These are phyloP conservation scores for Saccharomycopsis crataegensis DNA, from an alignment of 1,139 yeast species.

Conservation along the genomic window DNA sequence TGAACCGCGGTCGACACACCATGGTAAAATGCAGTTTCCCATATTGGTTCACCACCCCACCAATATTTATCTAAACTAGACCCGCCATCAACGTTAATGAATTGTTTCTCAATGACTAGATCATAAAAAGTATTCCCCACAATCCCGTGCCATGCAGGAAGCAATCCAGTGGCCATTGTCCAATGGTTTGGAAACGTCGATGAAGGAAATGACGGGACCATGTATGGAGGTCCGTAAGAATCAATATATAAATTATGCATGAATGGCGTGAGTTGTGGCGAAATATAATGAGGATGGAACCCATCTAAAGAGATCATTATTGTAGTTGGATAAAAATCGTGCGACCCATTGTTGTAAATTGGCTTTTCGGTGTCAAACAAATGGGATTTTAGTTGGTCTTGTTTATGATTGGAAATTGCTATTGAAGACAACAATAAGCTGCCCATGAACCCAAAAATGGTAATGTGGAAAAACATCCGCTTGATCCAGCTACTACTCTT, in stretches of 20 bases:
- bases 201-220: conserved; percentile 83
- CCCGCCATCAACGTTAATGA: conserved; percentile 55
- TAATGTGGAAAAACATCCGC: not conserved
- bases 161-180: conserved; percentile 80
- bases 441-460: conserved; percentile 1
- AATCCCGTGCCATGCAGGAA: conserved; percentile 81
- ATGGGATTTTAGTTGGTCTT: conserved; percentile 19
- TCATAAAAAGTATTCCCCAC: conserved; percentile 81
- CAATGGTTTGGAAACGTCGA: conserved; percentile 91
- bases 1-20: conserved; percentile 72
- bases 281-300: conserved; percentile 86
- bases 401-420: conserved; percentile 7
- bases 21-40: conserved; percentile 70
- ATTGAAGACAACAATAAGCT: conserved; percentile 8
- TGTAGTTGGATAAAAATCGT: conserved; percentile 68
- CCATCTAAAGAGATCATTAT: conserved; percentile 76
- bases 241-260: conserved; percentile 49
- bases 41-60: conserved; percentile 91
- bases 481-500: too few relatives aligned
- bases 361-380: conserved; percentile 23
- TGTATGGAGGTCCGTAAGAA: conserved; percentile 69
- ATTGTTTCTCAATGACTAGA: conserved; percentile 45
- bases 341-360: conserved; percentile 58
- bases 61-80: conserved; percentile 51
- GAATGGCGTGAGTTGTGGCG: conserved; percentile 58